Conservation (phyloP, 768 basidiomycete genomes). For the Omphalotus guepiniiformis region DNA sequence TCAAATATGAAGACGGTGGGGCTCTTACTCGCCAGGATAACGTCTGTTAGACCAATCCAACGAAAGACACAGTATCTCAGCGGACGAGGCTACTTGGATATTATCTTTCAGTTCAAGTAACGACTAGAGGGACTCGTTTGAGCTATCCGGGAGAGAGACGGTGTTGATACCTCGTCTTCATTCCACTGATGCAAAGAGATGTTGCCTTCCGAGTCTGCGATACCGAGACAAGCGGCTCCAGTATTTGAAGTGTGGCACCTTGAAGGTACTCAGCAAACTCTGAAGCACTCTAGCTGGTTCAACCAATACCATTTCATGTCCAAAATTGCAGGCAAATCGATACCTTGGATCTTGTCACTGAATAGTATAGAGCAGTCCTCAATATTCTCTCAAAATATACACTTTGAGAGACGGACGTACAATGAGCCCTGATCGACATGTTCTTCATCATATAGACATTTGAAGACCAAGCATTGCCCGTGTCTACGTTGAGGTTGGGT, state of each 20-base stretch:
- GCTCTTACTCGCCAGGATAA: constrained; percentile 38
- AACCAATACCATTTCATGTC: constrained; percentile 88
- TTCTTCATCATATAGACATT: constrained; percentile 19
- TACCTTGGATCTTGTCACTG: constrained; percentile 60
- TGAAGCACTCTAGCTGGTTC: not conserved
- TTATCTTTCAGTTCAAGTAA: constrained; percentile 34
- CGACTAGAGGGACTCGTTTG: constrained; percentile 26
- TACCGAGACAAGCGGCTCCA: constrained; percentile 49
- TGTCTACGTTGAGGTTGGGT: constrained; percentile 36
- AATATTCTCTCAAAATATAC: not conserved
- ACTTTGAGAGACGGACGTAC: constrained; percentile 26
- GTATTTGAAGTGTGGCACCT: constrained; percentile 57
- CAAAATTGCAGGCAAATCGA: constrained; percentile 75
- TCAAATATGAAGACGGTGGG: constrained; percentile 1
- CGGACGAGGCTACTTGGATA: constrained; percentile 43
- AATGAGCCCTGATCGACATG: constrained; percentile 12
- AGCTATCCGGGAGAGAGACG: not conserved
- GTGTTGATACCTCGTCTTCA: constrained; percentile 36
- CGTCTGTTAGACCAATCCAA: constrained; percentile 88
- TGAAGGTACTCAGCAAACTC: not conserved
- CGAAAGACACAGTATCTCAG: constrained; percentile 76
- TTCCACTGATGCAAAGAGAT: constrained; percentile 62
- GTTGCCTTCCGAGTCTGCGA: constrained; percentile 85
- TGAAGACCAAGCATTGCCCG: constrained; percentile 73
- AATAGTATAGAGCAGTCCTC: not conserved